A percentile compares a stretch with the other conserved stretches of the same genome.
Evolutionary conservation across 768 basidiomycete species (phyloP).

Genomic region (Macrolepiota albuminosa): DNA sequence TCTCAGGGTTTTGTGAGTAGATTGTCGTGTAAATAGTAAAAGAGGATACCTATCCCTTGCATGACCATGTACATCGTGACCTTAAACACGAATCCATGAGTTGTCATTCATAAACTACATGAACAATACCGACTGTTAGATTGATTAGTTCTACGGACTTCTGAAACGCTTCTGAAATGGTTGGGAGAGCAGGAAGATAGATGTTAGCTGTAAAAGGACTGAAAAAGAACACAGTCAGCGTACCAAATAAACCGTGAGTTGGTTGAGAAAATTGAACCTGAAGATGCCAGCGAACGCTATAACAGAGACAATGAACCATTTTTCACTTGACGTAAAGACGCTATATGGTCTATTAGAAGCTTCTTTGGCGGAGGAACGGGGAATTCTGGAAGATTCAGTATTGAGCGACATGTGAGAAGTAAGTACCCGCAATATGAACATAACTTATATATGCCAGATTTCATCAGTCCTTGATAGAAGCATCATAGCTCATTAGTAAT

Average conservation of each 20-base stretch:
- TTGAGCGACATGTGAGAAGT: neutral
- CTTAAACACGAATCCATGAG: conserved; percentile 19
- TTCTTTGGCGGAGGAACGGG: neutral
- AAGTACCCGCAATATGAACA: neutral
- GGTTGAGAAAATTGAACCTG: conserved; percentile 36
- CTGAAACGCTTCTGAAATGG: conserved; percentile 55
- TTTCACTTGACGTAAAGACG: conserved; percentile 50
- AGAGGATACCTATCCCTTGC: conserved; percentile 49
- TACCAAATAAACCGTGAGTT: neutral
- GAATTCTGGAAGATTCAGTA: neutral
- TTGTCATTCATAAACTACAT: conserved; percentile 5
- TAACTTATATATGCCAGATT: too few species aligned
- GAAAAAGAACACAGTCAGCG: neutral
- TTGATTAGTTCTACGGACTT: conserved; percentile 71
- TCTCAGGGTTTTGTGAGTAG: neutral
- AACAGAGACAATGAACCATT: conserved; percentile 64
- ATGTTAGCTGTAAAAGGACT: conserved; percentile 53
- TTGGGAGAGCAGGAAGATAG: conserved; percentile 77
- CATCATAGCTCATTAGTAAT: too few species aligned
- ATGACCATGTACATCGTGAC: conserved; percentile 70
- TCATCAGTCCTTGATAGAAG: too few species aligned
- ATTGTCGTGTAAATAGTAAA: neutral
- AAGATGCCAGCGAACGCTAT: conserved; percentile 57
- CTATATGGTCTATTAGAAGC: conserved; percentile 26
- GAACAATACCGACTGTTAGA: conserved; percentile 51